A percentile compares a stretch with the other conserved stretches of the same genome.
Conservation (phyloP, 805 yeast species). For the Wickerhamiella azymoides region DNA sequence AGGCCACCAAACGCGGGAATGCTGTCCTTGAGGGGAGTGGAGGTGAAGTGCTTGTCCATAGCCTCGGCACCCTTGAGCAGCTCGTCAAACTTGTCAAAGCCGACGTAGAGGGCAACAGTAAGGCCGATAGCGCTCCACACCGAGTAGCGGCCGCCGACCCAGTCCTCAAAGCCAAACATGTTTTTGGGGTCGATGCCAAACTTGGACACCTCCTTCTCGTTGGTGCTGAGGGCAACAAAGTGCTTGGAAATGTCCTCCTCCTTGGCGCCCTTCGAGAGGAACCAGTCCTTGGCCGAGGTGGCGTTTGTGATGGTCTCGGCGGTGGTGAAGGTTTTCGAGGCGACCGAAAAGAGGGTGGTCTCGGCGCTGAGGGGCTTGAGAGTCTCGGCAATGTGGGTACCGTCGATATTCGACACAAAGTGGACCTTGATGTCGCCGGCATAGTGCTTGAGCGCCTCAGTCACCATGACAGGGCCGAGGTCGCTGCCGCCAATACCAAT, state of each 20-base stretch:
- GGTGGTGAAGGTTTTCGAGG: conserved; percentile 97
- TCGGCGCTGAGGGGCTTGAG: conserved; percentile 69
- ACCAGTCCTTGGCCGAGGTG: conserved; percentile 89
- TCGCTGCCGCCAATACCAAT: conserved; percentile 99
- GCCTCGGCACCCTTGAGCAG: conserved; percentile 98
- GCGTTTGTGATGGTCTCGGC: conserved; percentile 98
- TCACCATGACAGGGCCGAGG: conserved; percentile 98
- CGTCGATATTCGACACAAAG: conserved; percentile 97
- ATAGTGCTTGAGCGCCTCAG: conserved; percentile 92
- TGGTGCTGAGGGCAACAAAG: conserved; percentile 92
- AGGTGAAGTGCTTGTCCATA: conserved; percentile 77
- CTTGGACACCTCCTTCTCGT: conserved; percentile 77
- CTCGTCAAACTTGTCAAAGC: conserved; percentile 82
- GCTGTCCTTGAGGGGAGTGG: conserved; percentile 77
- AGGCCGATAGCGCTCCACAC: conserved; percentile 99
- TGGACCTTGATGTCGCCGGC: conserved; percentile 59
- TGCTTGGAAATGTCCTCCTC: conserved; percentile 78
- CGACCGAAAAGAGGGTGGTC: conserved; percentile 73
- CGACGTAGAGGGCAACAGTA: conserved; percentile 88
- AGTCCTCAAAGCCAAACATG: conserved; percentile 96
- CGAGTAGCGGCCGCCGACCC: conserved; percentile 99
- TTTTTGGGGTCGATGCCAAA: conserved; percentile 95
- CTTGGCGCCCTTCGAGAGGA: conserved; percentile 58
- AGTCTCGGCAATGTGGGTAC: conserved; percentile 91
- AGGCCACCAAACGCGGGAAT: conserved; percentile 90